These are phyloP conservation scores for Catharanthus roseus DNA, from an alignment of 257 asterid genomes.

Conservation along the genomic window DNA sequence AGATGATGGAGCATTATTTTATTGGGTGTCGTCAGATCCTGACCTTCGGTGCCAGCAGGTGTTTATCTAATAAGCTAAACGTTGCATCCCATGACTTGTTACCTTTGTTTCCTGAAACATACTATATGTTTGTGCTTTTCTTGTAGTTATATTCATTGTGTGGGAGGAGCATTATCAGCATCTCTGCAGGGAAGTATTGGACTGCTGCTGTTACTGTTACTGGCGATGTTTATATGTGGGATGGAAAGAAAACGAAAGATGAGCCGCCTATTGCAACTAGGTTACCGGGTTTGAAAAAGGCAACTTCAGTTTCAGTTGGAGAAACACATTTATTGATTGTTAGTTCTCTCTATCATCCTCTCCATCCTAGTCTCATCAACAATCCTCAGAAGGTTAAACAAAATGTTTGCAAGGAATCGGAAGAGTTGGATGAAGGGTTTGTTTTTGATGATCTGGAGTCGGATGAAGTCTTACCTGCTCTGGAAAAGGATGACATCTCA, in stretches of 20 bases:
- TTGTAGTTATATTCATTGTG: slow-evolving; percentile 56
- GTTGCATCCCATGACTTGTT: not conserved
- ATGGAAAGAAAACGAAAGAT: slow-evolving; percentile 58
- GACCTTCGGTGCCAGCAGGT: slow-evolving; percentile 81
- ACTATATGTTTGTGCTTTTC: slow-evolving; percentile 10
- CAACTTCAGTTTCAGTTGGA: slow-evolving; percentile 88
- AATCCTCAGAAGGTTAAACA: slow-evolving; percentile 25
- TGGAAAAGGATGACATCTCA: slow-evolving; percentile 31
- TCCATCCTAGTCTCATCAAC: slow-evolving; percentile 31
- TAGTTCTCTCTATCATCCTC: slow-evolving; percentile 85
- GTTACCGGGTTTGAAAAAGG: slow-evolving; percentile 89
- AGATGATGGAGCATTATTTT: slow-evolving; percentile 90
- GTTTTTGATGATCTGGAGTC: slow-evolving; percentile 60
- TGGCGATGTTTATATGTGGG: slow-evolving; percentile 93
- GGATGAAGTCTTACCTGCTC: slow-evolving; percentile 27
- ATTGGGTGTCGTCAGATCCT: slow-evolving; percentile 87
- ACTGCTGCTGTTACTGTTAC: slow-evolving; percentile 78
- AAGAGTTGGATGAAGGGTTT: slow-evolving; percentile 60
- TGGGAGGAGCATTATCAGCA: slow-evolving; percentile 58
- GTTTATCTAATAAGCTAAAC: not conserved
- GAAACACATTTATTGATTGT: slow-evolving; percentile 81
- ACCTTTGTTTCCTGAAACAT: slow-evolving; percentile 1
- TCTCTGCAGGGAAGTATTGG: slow-evolving; percentile 98
- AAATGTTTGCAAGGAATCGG: slow-evolving; percentile 36
- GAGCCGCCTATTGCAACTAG: slow-evolving; percentile 56